Conservation (phyloP, 2,329 filamentous ascomycete species). For the Seiridium cupressi region DNA sequence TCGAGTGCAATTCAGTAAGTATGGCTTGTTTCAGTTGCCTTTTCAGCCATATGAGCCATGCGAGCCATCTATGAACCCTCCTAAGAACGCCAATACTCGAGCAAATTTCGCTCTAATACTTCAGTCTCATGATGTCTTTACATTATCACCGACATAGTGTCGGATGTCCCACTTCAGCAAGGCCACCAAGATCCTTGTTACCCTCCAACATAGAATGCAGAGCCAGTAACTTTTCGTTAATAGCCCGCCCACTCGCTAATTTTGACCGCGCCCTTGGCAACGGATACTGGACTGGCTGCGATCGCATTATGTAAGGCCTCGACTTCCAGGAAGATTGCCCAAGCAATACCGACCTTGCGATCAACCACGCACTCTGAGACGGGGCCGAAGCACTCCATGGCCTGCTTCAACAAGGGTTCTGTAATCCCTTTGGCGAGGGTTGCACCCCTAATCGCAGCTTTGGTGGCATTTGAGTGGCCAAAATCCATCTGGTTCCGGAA, state of each 20-base stretch:
- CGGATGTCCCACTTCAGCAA: too few relatives aligned
- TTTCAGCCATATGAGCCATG: too few relatives aligned
- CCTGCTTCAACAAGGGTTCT: neutral
- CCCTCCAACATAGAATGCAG: too few relatives aligned
- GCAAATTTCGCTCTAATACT: too few relatives aligned
- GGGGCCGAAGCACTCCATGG: slow-evolving; percentile 3
- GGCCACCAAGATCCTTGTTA: too few relatives aligned
- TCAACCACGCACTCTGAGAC: neutral
- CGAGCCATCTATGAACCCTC: too few relatives aligned
- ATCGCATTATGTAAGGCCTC: neutral
- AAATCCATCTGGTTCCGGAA: neutral
- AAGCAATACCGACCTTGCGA: slow-evolving; percentile 3
- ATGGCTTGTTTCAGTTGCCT: too few relatives aligned
- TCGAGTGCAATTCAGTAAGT: too few relatives aligned
- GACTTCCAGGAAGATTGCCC: neutral
- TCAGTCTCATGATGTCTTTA: too few relatives aligned
- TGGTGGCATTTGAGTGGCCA: neutral
- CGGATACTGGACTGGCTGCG: neutral
- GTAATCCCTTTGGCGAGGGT: slow-evolving; percentile 5
- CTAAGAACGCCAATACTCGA: too few relatives aligned
- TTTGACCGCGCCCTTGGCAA: slow-evolving; percentile 1
- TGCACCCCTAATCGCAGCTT: neutral
- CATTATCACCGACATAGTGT: too few relatives aligned
- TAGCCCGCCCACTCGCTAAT: neutral
- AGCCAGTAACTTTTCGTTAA: neutral